Evolutionary conservation across 1,284 basidiomycete genomes (phyloP).

Genomic region (Baeospora myosura): DNA sequence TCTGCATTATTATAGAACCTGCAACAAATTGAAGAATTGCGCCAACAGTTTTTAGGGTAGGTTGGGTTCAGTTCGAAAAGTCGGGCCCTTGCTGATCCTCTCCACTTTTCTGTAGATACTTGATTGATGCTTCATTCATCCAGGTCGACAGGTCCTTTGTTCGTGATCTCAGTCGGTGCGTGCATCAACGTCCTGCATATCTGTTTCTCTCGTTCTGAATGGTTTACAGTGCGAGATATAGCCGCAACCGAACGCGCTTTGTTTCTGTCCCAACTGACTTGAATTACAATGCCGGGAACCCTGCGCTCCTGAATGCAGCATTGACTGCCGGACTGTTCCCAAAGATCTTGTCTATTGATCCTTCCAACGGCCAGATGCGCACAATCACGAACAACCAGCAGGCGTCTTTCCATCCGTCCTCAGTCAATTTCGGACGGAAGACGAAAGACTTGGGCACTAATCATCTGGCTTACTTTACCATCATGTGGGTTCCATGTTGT

Average conservation of each 20-base stretch:
- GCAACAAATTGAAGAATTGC: slow-evolving; percentile 93
- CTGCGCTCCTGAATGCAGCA: slow-evolving; percentile 72
- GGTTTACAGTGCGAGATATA: slow-evolving; percentile 59
- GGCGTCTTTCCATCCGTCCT: slow-evolving; percentile 87
- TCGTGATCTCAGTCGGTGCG: slow-evolving; percentile 66
- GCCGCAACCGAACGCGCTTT: slow-evolving; percentile 70
- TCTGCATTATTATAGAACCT: slow-evolving; percentile 56
- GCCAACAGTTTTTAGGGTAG: slow-evolving; percentile 86
- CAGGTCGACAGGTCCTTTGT: slow-evolving; percentile 60
- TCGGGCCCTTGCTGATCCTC: slow-evolving; percentile 10
- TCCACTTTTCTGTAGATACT: slow-evolving; percentile 41
- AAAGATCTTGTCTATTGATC: slow-evolving; percentile 77
- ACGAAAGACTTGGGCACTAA: slow-evolving; percentile 68
- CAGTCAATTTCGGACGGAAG: slow-evolving; percentile 74
- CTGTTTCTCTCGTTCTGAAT: background rate
- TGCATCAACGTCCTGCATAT: background rate
- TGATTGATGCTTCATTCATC: slow-evolving; percentile 87
- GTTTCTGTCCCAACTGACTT: slow-evolving; percentile 68
- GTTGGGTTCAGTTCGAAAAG: slow-evolving; percentile 11
- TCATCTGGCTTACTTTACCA: slow-evolving; percentile 81
- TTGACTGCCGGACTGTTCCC: slow-evolving; percentile 88
- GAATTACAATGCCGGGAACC: slow-evolving; percentile 63
- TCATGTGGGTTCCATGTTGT: slow-evolving; percentile 54
- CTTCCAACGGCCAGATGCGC: slow-evolving; percentile 50
- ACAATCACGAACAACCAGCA: slow-evolving; percentile 86